These are phyloP conservation scores for Annona squamosa DNA, from an alignment of 164 flowering plant species.

Conservation along the genomic window DNA sequence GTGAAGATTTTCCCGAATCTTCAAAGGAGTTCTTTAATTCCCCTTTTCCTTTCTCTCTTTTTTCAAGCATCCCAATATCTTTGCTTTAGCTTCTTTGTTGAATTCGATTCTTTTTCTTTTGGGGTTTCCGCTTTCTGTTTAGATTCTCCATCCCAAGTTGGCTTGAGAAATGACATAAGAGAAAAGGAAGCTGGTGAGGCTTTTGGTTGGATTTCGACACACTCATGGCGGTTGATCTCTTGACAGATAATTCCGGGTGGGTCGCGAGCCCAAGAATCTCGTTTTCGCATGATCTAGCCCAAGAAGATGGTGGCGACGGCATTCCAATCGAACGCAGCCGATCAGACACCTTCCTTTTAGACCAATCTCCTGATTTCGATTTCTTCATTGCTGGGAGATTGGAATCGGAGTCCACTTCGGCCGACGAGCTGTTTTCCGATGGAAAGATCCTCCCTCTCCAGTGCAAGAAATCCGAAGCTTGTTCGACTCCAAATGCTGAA, in stretches of 20 bases:
- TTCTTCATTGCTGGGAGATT: conserved; percentile 40
- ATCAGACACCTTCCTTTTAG: conserved; percentile 31
- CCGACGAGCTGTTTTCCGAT: conserved; percentile 72
- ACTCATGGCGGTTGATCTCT: conserved; percentile 9
- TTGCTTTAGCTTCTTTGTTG: background rate
- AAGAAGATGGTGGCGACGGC: conserved; percentile 14
- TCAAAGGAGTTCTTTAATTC: background rate
- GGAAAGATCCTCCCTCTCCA: conserved; percentile 59
- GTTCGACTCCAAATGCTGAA: background rate
- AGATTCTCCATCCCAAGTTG: background rate
- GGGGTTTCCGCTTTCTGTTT: background rate
- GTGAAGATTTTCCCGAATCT: background rate
- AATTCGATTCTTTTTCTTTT: background rate
- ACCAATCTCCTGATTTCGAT: conserved; percentile 46
- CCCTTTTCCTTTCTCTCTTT: background rate
- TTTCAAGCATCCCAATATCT: background rate
- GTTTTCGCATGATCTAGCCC: conserved; percentile 59
- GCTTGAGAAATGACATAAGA: background rate
- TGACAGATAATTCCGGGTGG: conserved; percentile 6
- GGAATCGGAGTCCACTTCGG: conserved; percentile 36
- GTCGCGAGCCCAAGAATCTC: conserved; percentile 68
- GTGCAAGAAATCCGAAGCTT: conserved; percentile 21
- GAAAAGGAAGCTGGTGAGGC: background rate
- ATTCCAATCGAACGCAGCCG: conserved; percentile 19
- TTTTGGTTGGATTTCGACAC: background rate